Evolutionary conservation across 495 filamentous ascomycete species (phyloP).

Genomic region (Mytilinidion resinicola): DNA sequence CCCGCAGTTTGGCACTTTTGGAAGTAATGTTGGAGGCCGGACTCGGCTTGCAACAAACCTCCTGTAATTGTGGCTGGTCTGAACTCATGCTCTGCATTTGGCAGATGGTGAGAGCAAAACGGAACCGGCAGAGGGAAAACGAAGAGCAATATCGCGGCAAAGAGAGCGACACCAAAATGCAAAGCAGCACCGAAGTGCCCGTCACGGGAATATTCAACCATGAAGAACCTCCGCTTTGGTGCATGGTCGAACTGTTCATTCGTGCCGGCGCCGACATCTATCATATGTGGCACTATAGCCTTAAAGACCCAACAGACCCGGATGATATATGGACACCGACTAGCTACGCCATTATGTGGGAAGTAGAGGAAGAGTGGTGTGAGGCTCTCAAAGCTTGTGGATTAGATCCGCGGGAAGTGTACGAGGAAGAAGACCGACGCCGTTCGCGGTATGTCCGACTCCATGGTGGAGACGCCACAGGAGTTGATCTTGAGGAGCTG

Average conservation of each 20-base stretch:
- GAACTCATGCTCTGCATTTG: too few species aligned
- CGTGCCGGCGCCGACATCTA: slow-evolving; percentile 7
- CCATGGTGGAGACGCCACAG: not conserved
- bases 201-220: too few species aligned
- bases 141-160: too few species aligned
- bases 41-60: too few species aligned
- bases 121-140: too few species aligned
- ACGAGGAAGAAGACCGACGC: not conserved
- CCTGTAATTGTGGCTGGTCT: too few species aligned
- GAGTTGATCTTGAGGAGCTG: not conserved
- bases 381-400: slow-evolving; percentile 1
- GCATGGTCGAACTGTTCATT: not conserved
- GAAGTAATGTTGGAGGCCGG: too few species aligned
- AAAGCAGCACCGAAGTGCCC: too few species aligned
- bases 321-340: not conserved
- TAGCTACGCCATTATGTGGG: not conserved
- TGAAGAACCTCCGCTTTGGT: not conserved
- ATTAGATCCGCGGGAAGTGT: not conserved
- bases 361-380: slow-evolving; percentile 4
- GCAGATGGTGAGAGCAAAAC: too few species aligned
- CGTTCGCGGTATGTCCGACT: not conserved
- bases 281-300: not conserved
- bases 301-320: not conserved
- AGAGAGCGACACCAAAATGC: too few species aligned
- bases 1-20: not conserved